A percentile compares a stretch with the other conserved stretches of the same genome.
These are phyloP conservation scores for Solanum verrucosum DNA, from an alignment of 257 asterid genomes.

Conservation along the genomic window DNA sequence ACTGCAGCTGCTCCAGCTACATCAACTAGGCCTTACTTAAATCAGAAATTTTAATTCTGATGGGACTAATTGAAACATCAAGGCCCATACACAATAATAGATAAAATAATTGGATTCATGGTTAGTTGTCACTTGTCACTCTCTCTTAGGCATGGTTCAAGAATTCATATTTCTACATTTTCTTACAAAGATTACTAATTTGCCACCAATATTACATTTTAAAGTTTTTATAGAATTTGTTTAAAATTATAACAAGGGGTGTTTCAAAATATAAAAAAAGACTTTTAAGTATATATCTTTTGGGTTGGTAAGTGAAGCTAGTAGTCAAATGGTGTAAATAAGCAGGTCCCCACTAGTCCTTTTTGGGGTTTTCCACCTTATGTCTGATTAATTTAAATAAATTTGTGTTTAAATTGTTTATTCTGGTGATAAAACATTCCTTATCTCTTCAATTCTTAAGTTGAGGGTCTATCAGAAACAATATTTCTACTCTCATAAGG, in stretches of 20 bases:
- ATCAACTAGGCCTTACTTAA: not conserved
- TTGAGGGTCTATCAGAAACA: accelerated
- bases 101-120: not conserved
- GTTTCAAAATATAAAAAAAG: not conserved
- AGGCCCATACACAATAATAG: not conserved
- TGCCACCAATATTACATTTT: not conserved
- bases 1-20: not conserved
- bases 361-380: not conserved
- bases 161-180: not conserved
- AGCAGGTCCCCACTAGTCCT: not conserved
- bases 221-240: not conserved
- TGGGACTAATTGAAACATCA: not conserved
- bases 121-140: not conserved
- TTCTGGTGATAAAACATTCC: not conserved
- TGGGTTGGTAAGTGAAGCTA: not conserved
- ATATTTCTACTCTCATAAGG: not conserved
- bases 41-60: not conserved
- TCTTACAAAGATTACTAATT: not conserved
- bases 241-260: not conserved
- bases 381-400: not conserved
- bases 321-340: not conserved
- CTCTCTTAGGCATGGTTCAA: not conserved
- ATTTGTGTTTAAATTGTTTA: not conserved
- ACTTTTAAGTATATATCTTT: not conserved
- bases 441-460: not conserved